Evolutionary conservation across 352 stramenopile species (phyloP), one percentile per base, ranked within the genome.

Genomic region (Phytophthora fragariaefolia): DNA sequence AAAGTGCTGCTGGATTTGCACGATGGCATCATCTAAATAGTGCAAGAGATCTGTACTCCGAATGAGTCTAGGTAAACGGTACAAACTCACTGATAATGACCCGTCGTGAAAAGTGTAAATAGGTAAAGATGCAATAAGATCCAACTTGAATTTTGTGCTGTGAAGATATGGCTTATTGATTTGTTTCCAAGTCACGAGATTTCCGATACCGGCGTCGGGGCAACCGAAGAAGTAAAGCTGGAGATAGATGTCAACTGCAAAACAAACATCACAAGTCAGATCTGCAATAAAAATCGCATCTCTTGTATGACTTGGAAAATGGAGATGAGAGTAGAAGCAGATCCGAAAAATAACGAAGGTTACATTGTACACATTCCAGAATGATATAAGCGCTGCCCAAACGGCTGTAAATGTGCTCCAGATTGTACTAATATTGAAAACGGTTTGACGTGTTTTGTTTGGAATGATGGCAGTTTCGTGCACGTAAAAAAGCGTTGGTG

Each of bases 181-280:
- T 12, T 87, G 59, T 2, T 69, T 58, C 9, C 78, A 51, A 6
- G 63, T 75, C 23, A 78, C 12, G 4, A 93, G 53, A 22, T 90
- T 91, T 0, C 36, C 26, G 6, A 89, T 51, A 0, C 76, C 82
- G 0, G 61, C 55, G 2, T 93, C 58, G 6, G 46, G 63, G 24
- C 73, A 83, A 13, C 85, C 82, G n/a, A 93, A 91, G 51, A 89
- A 91, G 43, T 88, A 90, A 1, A 92, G 54, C 4, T 83, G 82
- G 13, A 92, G 58, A 7, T 87, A 82, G 30, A 93, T 77, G 51
- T 93, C 85, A 2, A 71, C 20, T 2, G 56, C 57, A 13, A 90
- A 74, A 10, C 76, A 52, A 3, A 48, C n/a, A 49, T 93, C 84
- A 7, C 76, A 73, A 20, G 64, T 87, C 60, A 49, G 64, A 28